These are phyloP conservation scores for Tolypocladium sp. DNA, from an alignment of 2,329 filamentous ascomycete species.

Conservation along the genomic window DNA sequence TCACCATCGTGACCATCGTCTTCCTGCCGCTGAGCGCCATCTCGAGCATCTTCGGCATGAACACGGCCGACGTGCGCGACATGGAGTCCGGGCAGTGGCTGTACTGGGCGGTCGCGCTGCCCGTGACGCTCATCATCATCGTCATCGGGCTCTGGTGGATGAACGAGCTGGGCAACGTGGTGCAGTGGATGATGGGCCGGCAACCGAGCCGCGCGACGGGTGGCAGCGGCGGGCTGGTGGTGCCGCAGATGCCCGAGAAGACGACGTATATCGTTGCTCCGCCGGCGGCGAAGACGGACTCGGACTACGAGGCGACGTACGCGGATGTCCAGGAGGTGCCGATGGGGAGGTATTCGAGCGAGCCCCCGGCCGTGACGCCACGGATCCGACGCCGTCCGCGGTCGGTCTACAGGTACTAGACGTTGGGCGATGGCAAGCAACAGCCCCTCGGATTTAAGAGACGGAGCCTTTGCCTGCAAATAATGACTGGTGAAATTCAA, in stretches of 20 bases:
- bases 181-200: conserved; percentile 17
- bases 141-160: conserved; percentile 30
- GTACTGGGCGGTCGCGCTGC: conserved; percentile 40
- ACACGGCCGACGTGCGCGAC: conserved; percentile 39
- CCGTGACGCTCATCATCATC: conserved; percentile 33
- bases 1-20: conserved; percentile 39
- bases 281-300: neutral
- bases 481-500: neutral
- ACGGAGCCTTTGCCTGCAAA: neutral
- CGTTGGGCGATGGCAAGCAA: neutral
- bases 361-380: neutral
- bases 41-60: conserved; percentile 44
- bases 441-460: too few species aligned
- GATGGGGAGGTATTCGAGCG: neutral
- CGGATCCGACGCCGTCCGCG: neutral
- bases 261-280: neutral
- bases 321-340: neutral
- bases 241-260: neutral
- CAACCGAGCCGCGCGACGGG: neutral
- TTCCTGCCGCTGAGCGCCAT: conserved; percentile 38
- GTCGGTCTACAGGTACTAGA: neutral
- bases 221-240: neutral
- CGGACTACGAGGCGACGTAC: neutral
- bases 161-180: conserved; percentile 28
- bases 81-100: conserved; percentile 38